phyloP scores from a whole-genome alignment of 768 basidiomycete genomes.

The Pleurotus giganteus region DNA sequence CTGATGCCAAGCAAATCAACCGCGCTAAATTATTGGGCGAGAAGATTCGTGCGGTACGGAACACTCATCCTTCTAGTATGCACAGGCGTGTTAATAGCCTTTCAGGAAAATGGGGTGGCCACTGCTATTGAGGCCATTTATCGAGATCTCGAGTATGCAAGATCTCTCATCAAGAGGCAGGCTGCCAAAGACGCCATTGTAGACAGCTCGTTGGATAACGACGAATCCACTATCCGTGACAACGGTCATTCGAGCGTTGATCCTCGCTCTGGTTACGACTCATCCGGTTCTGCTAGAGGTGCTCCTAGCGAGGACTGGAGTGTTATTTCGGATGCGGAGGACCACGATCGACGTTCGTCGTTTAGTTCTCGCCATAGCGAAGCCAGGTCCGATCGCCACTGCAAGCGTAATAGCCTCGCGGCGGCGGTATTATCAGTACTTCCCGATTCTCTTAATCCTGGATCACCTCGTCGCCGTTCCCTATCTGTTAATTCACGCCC shows the following conservation, averaged over 20 bases:
- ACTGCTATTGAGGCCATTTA: slow-evolving; percentile 95
- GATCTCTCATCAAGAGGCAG: slow-evolving; percentile 72
- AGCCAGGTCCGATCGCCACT: slow-evolving; percentile 30
- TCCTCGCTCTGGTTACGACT: slow-evolving; percentile 52
- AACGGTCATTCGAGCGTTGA: slow-evolving; percentile 16
- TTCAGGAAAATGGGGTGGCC: slow-evolving; percentile 90
- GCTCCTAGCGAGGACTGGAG: slow-evolving; percentile 84
- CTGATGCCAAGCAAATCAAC: slow-evolving; percentile 84
- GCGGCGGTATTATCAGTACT: slow-evolving; percentile 61
- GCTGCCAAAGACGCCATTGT: slow-evolving; percentile 29
- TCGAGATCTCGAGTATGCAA: slow-evolving; percentile 93
- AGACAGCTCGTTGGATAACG: slow-evolving; percentile 28
- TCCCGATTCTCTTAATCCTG: slow-evolving; percentile 49
- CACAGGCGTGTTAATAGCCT: not conserved
- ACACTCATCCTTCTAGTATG: not conserved
- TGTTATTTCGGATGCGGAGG: slow-evolving; percentile 78
- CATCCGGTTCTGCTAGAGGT: slow-evolving; percentile 50
- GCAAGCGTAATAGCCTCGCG: slow-evolving; percentile 63
- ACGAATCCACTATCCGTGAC: slow-evolving; percentile 34
- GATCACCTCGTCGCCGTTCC: slow-evolving; percentile 39
- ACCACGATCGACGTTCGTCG: slow-evolving; percentile 43
- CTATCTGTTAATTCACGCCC: slow-evolving; percentile 28
- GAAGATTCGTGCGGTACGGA: slow-evolving; percentile 74
- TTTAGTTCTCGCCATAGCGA: slow-evolving; percentile 49
- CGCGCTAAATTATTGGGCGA: slow-evolving; percentile 85